Base-by-base conservation (phyloP, 495 filamentous ascomycete genomes). In the Aspergillus heteromorphus region DNA sequence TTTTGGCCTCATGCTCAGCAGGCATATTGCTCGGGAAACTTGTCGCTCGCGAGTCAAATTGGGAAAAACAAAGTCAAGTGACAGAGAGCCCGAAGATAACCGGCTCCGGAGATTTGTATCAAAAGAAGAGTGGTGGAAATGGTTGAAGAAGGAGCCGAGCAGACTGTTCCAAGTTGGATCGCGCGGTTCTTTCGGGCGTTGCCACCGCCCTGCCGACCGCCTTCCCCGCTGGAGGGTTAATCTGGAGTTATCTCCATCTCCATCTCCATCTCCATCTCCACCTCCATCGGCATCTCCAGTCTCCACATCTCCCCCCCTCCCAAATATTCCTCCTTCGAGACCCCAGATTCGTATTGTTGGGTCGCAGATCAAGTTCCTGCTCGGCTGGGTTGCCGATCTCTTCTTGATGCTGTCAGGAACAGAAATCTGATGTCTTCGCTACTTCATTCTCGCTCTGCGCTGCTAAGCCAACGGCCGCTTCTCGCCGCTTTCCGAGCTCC, bases 151-250 rank as follows among this genome's bases (percentile, higher is more conserved):
- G 34, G 34, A 38, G n/a, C 3, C 10, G n/a, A 38, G 34, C 10
- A 38, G 34, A 14, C 4, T 5, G 34, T 34, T 38, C 34, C 11
- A 13, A 14, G 11, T 38, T n/a, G 34, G n/a, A n/a, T 38, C 40
- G n/a, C 40, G 27, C 16, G 20, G 21, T 16, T 27, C 40, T 17
- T 14, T 43, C n/a, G 16, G 11, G n/a, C n/a, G n/a, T n/a, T n/a
- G n/a, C 17, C 49, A 53, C 50, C 45, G 42, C 56, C 27, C 27
- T 4, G 9, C 50, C 45, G 50, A 58, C 56, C 56, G 56, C 56
- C 51, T 42, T 52, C 21, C 21, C 27, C 20, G 16, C 27, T 45
- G 43, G 23, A 11, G 23, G 43, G 25, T 47, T 30, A 13, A 16
- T n/a, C 43, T 29, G 23, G 27, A 6, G 21, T 47, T 27, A n/a